Conservation (phyloP, 1,139 yeast species). For the Geotrichum macrosporum region DNA sequence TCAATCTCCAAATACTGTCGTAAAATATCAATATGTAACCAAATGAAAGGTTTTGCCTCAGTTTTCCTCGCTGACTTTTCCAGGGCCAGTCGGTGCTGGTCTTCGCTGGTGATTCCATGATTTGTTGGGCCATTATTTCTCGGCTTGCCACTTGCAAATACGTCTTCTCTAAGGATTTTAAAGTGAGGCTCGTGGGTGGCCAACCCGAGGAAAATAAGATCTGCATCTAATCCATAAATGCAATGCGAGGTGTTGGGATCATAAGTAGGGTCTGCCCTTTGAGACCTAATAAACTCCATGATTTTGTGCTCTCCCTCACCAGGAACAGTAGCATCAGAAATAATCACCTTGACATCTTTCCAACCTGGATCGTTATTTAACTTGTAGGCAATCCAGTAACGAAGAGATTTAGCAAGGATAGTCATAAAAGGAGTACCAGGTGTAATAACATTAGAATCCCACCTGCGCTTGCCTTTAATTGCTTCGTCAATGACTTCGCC, state of each 20-base stretch:
- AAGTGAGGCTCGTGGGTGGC: constrained; percentile 98
- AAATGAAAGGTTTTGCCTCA: constrained; percentile 77
- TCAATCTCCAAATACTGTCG: constrained; percentile 88
- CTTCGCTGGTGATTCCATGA: constrained; percentile 28
- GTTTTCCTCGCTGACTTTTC: constrained; percentile 53
- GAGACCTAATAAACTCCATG: constrained; percentile 86
- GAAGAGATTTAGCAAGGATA: constrained; percentile 71
- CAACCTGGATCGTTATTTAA: constrained; percentile 86
- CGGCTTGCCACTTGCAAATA: constrained; percentile 62
- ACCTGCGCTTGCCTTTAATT: constrained; percentile 47
- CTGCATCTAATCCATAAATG: constrained; percentile 97
- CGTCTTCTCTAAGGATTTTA: constrained; percentile 90
- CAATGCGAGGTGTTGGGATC: constrained; percentile 90
- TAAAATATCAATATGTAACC: constrained; percentile 85
- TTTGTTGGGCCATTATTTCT: constrained; percentile 31
- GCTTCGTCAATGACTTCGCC: constrained; percentile 44
- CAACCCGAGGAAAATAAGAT: constrained; percentile 91
- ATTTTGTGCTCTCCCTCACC: constrained; percentile 99
- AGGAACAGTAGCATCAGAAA: constrained; percentile 97
- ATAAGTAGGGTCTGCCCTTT: constrained; percentile 68
- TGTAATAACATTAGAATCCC: constrained; percentile 92
- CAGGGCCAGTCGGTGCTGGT: constrained; percentile 46
- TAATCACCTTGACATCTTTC: constrained; percentile 76
- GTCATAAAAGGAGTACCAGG: constrained; percentile 99
- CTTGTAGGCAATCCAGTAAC: constrained; percentile 89